Evolutionary conservation across 768 basidiomycete species (phyloP).

Genomic region (Calocybe gangraenosa): DNA sequence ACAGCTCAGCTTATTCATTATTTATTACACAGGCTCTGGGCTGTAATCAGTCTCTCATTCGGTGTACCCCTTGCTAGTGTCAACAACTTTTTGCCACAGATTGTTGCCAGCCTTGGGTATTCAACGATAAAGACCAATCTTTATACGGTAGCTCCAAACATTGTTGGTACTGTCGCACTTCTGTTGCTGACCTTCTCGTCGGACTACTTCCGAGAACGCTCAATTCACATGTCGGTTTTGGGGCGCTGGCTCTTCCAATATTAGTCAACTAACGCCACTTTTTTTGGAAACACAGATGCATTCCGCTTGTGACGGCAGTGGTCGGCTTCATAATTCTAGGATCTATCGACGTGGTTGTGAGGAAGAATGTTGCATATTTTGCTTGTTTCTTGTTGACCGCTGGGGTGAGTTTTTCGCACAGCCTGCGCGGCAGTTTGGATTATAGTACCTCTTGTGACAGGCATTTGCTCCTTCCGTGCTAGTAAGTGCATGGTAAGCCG

Average conservation of each 20-base stretch:
- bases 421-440: too few relatives aligned
- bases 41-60: slow-evolving; percentile 39
- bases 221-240: slow-evolving; percentile 43
- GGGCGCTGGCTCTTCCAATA: background rate
- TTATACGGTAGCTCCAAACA: slow-evolving; percentile 49
- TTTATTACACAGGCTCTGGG: slow-evolving; percentile 32
- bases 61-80: slow-evolving; percentile 49
- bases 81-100: slow-evolving; percentile 50
- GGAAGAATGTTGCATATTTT: slow-evolving; percentile 45
- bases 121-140: slow-evolving; percentile 49
- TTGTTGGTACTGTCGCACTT: slow-evolving; percentile 43
- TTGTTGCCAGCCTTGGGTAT: slow-evolving; percentile 40
- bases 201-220: slow-evolving; percentile 47
- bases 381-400: slow-evolving; percentile 51
- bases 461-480: slow-evolving; percentile 45
- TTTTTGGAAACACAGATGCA: slow-evolving; percentile 25
- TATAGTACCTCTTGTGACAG: slow-evolving; percentile 21
- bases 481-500: slow-evolving; percentile 35
- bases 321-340: slow-evolving; percentile 44
- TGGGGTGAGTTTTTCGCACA: slow-evolving; percentile 36
- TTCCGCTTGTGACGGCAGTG: slow-evolving; percentile 34
- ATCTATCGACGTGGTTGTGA: slow-evolving; percentile 34
- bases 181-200: slow-evolving; percentile 45
- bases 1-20: background rate
- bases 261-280: too few relatives aligned